A percentile compares a stretch with the other conserved stretches of the same genome.
phyloP scores from a whole-genome alignment of 2,329 filamentous ascomycete species.

The Ceratocystiopsis sp. region DNA sequence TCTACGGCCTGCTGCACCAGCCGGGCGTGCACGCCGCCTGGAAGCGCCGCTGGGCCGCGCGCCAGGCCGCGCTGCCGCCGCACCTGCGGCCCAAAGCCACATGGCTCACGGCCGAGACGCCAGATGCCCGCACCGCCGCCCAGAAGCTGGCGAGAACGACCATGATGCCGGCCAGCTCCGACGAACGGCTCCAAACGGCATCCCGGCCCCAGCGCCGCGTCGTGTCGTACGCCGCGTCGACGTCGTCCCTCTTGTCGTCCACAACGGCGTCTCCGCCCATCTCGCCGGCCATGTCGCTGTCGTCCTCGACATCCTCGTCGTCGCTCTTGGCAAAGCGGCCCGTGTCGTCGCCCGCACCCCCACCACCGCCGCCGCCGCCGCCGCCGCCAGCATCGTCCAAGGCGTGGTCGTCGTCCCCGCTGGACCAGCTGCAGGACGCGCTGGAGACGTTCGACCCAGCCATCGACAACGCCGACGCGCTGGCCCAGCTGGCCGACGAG shows the following conservation, averaged over 20 bases:
- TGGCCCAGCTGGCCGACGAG: constrained; percentile 42
- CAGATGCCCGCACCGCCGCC: constrained; percentile 7
- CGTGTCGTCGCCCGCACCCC: no score
- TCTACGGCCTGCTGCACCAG: constrained; percentile 51
- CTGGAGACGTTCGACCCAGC: constrained; percentile 47
- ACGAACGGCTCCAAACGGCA: background rate
- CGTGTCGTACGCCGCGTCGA: background rate
- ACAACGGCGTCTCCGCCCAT: background rate
- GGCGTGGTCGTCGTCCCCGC: constrained; percentile 28
- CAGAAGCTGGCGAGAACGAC: no score
- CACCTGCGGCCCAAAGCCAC: constrained; percentile 38
- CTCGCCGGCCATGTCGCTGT: constrained; percentile 8
- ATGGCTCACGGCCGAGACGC: constrained; percentile 35
- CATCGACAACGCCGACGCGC: constrained; percentile 36
- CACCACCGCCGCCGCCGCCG: constrained; percentile 27
- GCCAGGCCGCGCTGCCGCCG: constrained; percentile 24
- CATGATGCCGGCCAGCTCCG: no score
- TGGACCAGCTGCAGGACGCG: constrained; percentile 36
- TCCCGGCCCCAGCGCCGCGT: background rate
- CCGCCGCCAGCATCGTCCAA: constrained; percentile 41
- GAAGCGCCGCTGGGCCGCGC: constrained; percentile 35
- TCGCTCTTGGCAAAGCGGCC: background rate
- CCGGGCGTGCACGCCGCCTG: constrained; percentile 43
- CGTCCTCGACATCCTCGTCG: no score
- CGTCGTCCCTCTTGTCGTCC: no score